These are phyloP conservation scores for Colletotrichum trifolii DNA, from an alignment of 2,329 filamentous ascomycete species.

Conservation along the genomic window DNA sequence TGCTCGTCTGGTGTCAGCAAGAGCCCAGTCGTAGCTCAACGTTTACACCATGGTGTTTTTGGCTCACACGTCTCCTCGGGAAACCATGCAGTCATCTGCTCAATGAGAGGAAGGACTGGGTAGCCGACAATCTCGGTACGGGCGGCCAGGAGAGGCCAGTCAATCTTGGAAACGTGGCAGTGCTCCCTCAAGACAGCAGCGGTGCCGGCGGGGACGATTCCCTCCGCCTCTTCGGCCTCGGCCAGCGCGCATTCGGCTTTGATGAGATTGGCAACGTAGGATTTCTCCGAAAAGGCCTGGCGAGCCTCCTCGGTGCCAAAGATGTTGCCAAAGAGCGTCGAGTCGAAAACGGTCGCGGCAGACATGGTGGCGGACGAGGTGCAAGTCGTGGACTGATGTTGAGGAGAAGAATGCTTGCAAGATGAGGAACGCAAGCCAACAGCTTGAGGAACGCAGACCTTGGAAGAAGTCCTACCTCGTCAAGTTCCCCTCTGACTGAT, in stretches of 20 bases:
- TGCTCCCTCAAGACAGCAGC: conserved; percentile 50
- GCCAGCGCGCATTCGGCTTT: conserved; percentile 64
- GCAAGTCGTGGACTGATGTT: not conserved
- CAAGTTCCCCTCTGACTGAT: conserved; percentile 1
- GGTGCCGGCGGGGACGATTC: conserved; percentile 55
- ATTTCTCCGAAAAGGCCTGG: conserved; percentile 60
- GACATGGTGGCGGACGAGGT: conserved; percentile 33
- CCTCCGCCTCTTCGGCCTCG: conserved; percentile 59
- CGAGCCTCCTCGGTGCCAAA: conserved; percentile 64
- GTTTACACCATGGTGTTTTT: too few species aligned
- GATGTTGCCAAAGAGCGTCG: conserved; percentile 60
- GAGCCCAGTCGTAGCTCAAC: too few species aligned
- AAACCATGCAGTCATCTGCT: conserved; percentile 54
- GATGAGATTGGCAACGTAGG: conserved; percentile 60
- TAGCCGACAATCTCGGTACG: conserved; percentile 66
- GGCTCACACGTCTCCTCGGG: conserved; percentile 45
- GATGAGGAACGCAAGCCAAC: not conserved
- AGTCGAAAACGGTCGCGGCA: conserved; percentile 53
- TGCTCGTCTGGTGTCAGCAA: not conserved
- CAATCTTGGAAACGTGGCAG: conserved; percentile 39
- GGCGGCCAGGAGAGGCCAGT: conserved; percentile 49
- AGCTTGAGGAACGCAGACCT: too few species aligned
- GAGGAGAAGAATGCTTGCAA: not conserved
- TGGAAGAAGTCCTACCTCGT: not conserved
- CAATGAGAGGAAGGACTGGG: conserved; percentile 62